Base-by-base conservation (phyloP, 345 rosid genomes). In the Aquilaria malaccensis region DNA sequence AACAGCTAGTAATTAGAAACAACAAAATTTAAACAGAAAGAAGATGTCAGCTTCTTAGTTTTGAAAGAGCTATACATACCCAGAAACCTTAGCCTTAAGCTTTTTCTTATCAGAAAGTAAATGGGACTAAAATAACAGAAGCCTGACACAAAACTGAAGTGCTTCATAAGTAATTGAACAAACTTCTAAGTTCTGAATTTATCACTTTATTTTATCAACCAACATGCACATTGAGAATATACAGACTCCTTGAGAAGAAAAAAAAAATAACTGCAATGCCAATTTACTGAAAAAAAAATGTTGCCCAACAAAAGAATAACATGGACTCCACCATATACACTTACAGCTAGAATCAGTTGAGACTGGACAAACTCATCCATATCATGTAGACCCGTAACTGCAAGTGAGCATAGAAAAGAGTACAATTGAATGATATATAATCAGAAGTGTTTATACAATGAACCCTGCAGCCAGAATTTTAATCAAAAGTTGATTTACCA, bases 341-440 rank as follows among this genome's bases (percentile, higher is more conserved):
- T 87, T 80, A 93, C 97, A 2, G 97, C 99, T 10, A 90, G 81
- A 62, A 93, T 93, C 53, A 90, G 95, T 59, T 94, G 97, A 12
- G 96, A 94, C 72, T 94, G 97, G 63, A 90, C 97, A 83, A 85
- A 90, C 74, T 94, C 99, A 80, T 94, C 97, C 97, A 90, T 85
- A 77, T 94, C 99, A 68, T 90, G 99, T 76, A 94, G 92, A 71
- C 97, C 99, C 5, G 97, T 90, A 58, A 94, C 99, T 93, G 79
- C 71, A 75, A 77, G 74, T 45, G 56, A 73, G 33, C 63, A 74
- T 4, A 4, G 46, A 60, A 48, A 6, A 67, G 62, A 61, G 33
- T 53, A 45, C 67, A 59, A 37, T 51, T 65, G 11, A 56, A 56
- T 64, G 55, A 46, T 10, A 58, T 10, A 37, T 13, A 2, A 11